These are phyloP conservation scores for Penicillium sp. DNA, from an alignment of 2,329 filamentous ascomycete genomes.

Conservation along the genomic window DNA sequence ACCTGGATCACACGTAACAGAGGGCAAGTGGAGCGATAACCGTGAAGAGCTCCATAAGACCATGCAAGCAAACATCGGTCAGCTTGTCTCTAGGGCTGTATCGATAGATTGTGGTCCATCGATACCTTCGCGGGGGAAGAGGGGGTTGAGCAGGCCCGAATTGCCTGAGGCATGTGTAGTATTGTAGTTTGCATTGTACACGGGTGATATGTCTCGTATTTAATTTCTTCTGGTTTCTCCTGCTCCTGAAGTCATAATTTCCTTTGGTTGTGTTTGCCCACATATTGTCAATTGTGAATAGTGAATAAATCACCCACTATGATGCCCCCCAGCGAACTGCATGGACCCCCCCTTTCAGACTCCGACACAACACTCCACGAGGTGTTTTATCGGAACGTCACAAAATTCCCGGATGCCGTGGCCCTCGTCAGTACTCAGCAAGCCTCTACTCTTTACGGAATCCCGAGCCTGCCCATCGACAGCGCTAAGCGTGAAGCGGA, in stretches of 20 bases:
- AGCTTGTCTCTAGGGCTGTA: no score
- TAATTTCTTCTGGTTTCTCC: background rate
- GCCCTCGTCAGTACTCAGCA: slow-evolving; percentile 6
- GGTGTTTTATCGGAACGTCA: background rate
- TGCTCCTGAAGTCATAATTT: background rate
- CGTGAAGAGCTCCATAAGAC: background rate
- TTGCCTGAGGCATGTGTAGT: background rate
- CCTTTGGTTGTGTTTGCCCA: background rate
- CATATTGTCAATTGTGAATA: background rate
- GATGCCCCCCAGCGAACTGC: background rate
- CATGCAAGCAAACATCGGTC: no score
- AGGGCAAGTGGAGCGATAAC: background rate
- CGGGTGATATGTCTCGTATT: background rate
- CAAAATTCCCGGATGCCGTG: background rate
- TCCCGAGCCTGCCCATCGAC: background rate
- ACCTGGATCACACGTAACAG: background rate
- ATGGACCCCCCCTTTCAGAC: background rate
- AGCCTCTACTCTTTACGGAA: slow-evolving; percentile 4
- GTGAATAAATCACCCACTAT: background rate
- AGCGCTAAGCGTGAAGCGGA: background rate
- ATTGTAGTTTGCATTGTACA: background rate
- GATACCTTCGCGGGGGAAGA: no score
- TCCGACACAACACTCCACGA: background rate
- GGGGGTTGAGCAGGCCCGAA: background rate
- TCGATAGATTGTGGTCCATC: no score